Evolutionary conservation across 2,329 filamentous ascomycete species (phyloP), one percentile per base, ranked within the genome.

Genomic region (Phyllosticta citriasiana): DNA sequence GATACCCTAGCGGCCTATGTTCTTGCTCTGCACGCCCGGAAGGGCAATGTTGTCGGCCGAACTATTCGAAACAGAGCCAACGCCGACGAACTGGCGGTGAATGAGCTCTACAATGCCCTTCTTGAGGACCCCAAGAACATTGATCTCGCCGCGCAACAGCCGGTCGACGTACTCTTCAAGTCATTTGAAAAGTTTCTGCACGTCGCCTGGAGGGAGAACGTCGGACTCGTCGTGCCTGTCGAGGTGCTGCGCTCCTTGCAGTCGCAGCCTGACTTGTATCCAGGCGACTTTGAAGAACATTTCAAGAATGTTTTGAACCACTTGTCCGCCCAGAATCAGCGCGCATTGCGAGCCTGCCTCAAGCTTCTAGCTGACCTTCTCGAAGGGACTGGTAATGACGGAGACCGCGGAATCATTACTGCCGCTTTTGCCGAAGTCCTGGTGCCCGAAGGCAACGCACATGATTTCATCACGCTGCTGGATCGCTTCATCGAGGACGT

Each of bases 111-210:
- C 75, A 96, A 96, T 70, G 83, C 86, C 35, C 81, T 97, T 14
- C 85, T 96, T 19, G 91, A 96, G 71, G 88, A 88, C 65, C 89
- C 91, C 0, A 87, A 84, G 58, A 91, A 90, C 68, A 82, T 89
- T 65, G 88, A 95, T 59, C 79, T 86, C 9, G 85, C 89, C 1
- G 82, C 85, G 0, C 91, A 96, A 63, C 81, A 89, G 8, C 83
- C 86, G 2, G 85, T 93, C 8, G 91, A 97, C 69, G 86, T 93
- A 22, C 82, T 97, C 4, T 96, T 97, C 70, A 88, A 89, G 26
- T 88, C 92, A 0, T 97, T 97, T 71, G 92, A 97, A 72, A 97
- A 95, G 64, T 97, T 97, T 67, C 78, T 97, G 63, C 86, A 85
- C 62, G 87, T 91, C 64, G 91, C 89, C 12, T 97, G 93, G 93